These are phyloP conservation scores for Aspergillus neoniger DNA, from an alignment of 2,329 filamentous ascomycete species.

Conservation along the genomic window DNA sequence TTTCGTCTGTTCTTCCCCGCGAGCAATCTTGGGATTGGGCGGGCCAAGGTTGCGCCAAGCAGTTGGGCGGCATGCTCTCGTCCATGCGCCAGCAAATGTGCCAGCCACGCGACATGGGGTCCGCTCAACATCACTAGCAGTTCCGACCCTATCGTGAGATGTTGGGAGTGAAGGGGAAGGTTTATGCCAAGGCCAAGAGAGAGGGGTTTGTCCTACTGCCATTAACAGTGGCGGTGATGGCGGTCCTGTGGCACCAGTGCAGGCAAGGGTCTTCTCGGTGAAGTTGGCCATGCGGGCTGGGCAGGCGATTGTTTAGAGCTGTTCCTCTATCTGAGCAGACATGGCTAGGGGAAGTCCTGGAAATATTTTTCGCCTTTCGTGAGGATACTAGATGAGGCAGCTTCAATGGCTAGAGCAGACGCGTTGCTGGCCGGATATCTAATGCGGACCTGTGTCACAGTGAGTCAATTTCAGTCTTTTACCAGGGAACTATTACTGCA, in stretches of 20 bases:
- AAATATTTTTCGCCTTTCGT: too few relatives aligned
- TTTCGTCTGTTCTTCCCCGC: slow-evolving; percentile 13
- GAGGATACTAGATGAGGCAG: too few relatives aligned
- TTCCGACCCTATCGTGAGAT: background rate
- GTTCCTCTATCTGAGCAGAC: too few relatives aligned
- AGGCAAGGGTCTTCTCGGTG: background rate
- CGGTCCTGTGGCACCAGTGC: background rate
- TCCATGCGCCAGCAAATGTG: slow-evolving; percentile 10
- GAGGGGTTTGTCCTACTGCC: background rate
- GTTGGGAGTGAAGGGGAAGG: background rate
- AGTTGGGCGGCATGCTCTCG: slow-evolving; percentile 8
- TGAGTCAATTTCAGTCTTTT: too few relatives aligned
- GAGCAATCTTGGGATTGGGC: slow-evolving; percentile 13
- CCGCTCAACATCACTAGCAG: background rate
- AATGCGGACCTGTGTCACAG: too few relatives aligned
- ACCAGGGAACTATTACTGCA: too few relatives aligned
- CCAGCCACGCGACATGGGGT: slow-evolving; percentile 8
- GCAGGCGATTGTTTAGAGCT: too few relatives aligned
- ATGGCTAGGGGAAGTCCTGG: too few relatives aligned
- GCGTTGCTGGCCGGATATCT: too few relatives aligned
- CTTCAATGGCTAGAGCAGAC: too few relatives aligned
- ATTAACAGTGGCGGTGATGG: background rate
- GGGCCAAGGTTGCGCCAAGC: slow-evolving; percentile 19
- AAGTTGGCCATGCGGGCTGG: too few relatives aligned
- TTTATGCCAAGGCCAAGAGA: slow-evolving; percentile 1